Base-by-base conservation (phyloP, 2,329 filamentous ascomycete species). In the Trichoderma afroharzianum region DNA sequence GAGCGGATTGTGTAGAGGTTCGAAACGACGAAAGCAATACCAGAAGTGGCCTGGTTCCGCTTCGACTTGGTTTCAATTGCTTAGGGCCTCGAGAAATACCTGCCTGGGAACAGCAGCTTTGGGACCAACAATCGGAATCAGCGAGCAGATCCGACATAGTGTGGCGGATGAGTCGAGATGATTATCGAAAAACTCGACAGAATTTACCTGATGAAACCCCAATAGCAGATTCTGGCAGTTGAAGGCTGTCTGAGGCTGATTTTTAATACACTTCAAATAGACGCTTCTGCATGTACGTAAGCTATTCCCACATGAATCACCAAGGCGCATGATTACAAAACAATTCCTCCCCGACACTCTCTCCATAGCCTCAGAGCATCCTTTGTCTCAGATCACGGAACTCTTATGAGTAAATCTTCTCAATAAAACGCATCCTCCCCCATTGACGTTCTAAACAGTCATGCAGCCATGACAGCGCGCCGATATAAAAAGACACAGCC, bases 1-100 rank as follows among this genome's bases (percentile, higher is more conserved):
- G 71, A 18, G 72, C 73, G 1, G 68, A 70, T 24, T 39, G 53
- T 8, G 74, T 76, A 3, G 74, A 74, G 33, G 72, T 75, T 4
- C 62, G 71, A 32, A 74, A 76, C 36, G n/a, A 68, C 2, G 43
- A 68, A 36, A 47, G 18, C 24, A 76, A 76, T 47, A 63, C 3
- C 1, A 70, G 69, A 7, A 76, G 75, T 15, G 66, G 53, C 2
- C 61, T 68, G 4, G 7, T 63, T 32, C 61, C 61, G 3, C 61
- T 15, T 18, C 61, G 61, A 32, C 61, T 50, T 5, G 61, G 61
- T 3, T 63, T 63, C 28, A n/a, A 6, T 43, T 47, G 39, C 11
- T 50, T 63, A 11, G 61, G 61, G 26, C 5, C 26, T 11, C 61
- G 61, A 36, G 18, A 33, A 21, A 36, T 61, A 26, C 58, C 58